phyloP scores from a whole-genome alignment of 2,329 filamentous ascomycete species.

The Xylariaceae sp. region DNA sequence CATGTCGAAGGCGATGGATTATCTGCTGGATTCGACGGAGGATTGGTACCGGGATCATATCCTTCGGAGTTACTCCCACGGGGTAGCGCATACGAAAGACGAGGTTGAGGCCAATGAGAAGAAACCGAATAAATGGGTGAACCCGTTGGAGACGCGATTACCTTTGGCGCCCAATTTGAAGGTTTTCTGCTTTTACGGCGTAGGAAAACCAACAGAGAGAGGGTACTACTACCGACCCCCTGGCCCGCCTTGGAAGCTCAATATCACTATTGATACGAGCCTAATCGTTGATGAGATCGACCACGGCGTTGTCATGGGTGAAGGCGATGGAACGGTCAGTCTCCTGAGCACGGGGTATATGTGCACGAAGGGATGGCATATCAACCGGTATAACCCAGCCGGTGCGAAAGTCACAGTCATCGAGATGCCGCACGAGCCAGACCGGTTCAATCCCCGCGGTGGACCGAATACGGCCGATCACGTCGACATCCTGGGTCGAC shows the following conservation, averaged over 20 bases:
- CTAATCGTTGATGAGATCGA: conserved; percentile 60
- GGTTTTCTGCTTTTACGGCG: conserved; percentile 95
- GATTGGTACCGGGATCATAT: conserved; percentile 79
- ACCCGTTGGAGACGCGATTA: conserved; percentile 82
- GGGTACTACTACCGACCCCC: conserved; percentile 79
- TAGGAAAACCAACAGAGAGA: conserved; percentile 89
- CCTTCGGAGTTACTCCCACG: conserved; percentile 74
- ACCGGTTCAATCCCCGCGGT: conserved; percentile 78
- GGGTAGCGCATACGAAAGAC: conserved; percentile 70
- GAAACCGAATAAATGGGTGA: conserved; percentile 83
- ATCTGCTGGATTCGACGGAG: conserved; percentile 72
- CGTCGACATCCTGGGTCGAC: conserved; percentile 88
- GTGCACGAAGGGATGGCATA: conserved; percentile 91
- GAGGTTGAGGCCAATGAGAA: conserved; percentile 79
- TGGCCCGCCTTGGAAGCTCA: conserved; percentile 60
- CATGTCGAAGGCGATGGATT: conserved; percentile 68
- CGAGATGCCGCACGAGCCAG: conserved; percentile 96
- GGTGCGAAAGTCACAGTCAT: conserved; percentile 75
- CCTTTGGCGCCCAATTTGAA: conserved; percentile 85
- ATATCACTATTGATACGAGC: conserved; percentile 67
- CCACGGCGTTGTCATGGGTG: conserved; percentile 89
- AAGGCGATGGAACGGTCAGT: conserved; percentile 94
- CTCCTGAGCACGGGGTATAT: conserved; percentile 91
- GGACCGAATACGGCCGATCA: conserved; percentile 76
- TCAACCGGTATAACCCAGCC: conserved; percentile 89